Evolutionary conservation across 2,329 filamentous ascomycete species (phyloP).

Genomic region (Claviceps citrina): DNA sequence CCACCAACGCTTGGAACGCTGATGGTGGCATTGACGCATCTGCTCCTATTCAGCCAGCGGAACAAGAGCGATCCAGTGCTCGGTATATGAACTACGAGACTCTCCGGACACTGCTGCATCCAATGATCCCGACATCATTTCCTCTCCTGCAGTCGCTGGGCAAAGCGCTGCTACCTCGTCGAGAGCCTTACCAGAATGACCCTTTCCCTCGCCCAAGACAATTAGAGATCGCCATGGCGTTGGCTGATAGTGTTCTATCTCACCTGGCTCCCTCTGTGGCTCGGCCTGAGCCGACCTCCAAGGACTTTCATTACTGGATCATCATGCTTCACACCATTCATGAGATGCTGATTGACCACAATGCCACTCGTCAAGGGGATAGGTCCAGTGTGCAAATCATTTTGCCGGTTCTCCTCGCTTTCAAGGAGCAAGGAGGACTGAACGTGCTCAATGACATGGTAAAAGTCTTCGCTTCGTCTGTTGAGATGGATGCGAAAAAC

Average conservation of each 20-base stretch:
- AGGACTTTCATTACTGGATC: conserved; percentile 68
- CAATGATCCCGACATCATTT: conserved; percentile 64
- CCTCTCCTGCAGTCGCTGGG: conserved; percentile 77
- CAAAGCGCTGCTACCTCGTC: conserved; percentile 61
- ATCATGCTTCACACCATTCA: conserved; percentile 64
- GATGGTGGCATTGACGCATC: conserved; percentile 11
- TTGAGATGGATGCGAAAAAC: conserved; percentile 21
- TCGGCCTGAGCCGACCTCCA: conserved; percentile 32
- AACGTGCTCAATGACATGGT: conserved; percentile 58
- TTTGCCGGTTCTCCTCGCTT: conserved; percentile 69
- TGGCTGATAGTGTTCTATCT: conserved; percentile 55
- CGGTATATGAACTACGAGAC: conserved; percentile 61
- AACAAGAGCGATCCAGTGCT: conserved; percentile 26
- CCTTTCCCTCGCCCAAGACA: conserved; percentile 38
- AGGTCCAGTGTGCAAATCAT: conserved; percentile 39
- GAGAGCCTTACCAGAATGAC: conserved; percentile 44
- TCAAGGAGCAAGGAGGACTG: conserved; percentile 69
- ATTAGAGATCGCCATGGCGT: conserved; percentile 41
- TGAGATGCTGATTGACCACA: conserved; percentile 60
- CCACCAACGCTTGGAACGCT: conserved; percentile 14
- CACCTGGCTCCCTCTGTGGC: conserved; percentile 41
- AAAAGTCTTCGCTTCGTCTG: conserved; percentile 38
- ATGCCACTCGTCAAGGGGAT: conserved; percentile 32
- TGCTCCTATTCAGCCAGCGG: conserved; percentile 19
- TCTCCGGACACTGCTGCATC: conserved; percentile 60